Conservation (phyloP, 495 filamentous ascomycete species). For the Penicillium herquei region DNA sequence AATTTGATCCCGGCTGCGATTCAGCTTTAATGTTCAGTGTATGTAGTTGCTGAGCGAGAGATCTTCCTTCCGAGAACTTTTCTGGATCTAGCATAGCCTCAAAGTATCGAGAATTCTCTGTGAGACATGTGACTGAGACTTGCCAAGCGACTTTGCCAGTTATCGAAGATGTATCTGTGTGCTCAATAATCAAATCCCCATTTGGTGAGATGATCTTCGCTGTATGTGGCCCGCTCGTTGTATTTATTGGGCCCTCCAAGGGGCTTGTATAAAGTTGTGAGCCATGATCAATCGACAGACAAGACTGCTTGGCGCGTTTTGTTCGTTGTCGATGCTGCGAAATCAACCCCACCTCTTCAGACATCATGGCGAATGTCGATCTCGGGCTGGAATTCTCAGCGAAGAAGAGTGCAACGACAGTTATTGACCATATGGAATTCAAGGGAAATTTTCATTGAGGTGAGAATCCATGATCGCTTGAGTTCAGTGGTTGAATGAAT, state of each 20-base stretch:
- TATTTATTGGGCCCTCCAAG: no score
- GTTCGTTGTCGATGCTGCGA: no score
- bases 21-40: background rate
- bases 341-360: no score
- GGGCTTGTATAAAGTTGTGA: no score
- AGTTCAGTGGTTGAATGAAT: no score
- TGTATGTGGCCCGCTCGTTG: no score
- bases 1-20: background rate
- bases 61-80: slow-evolving; percentile 48
- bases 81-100: slow-evolving; percentile 43
- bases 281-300: background rate
- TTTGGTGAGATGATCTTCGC: slow-evolving; percentile 21
- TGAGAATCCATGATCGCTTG: no score
- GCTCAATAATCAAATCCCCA: slow-evolving; percentile 41
- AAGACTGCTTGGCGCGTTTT: background rate
- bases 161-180: slow-evolving; percentile 16
- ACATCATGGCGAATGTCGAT: no score
- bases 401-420: no score
- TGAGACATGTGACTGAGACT: slow-evolving; percentile 32
- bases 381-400: no score
- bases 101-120: slow-evolving; percentile 43
- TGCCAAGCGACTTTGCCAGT: slow-evolving; percentile 28
- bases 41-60: slow-evolving; percentile 25
- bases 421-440: no score
- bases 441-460: no score